Conservation (phyloP, 2,329 filamentous ascomycete genomes). For the Apiospora phragmitis region DNA sequence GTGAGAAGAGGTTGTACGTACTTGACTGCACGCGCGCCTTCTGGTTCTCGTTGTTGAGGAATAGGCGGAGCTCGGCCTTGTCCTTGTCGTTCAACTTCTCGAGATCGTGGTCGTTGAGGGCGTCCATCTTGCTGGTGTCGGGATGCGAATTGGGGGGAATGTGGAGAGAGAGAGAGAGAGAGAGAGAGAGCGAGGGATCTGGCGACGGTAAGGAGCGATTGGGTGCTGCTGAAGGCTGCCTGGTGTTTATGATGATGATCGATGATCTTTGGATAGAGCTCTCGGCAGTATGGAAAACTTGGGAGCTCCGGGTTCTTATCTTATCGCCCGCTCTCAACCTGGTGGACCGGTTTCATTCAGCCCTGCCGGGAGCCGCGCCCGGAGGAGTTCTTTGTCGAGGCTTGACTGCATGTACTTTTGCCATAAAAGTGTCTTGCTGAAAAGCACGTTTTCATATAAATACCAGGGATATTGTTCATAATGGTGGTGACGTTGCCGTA, state of each 20-base stretch:
- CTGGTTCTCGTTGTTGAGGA: conserved; percentile 81
- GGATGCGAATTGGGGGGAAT: neutral
- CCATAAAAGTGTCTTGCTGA: neutral
- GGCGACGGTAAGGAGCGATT: neutral
- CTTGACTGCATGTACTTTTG: neutral
- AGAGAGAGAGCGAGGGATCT: neutral
- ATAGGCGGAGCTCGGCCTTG: conserved; percentile 84
- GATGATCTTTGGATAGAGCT: neutral
- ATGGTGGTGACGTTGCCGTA: neutral
- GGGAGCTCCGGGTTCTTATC: conserved; percentile 12
- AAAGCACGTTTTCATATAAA: neutral
- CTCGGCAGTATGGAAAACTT: neutral
- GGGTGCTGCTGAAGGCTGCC: neutral
- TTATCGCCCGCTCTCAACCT: neutral
- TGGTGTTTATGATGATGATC: neutral
- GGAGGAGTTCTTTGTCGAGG: neutral
- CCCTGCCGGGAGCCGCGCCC: neutral
- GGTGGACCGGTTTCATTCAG: neutral
- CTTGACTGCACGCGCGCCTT: conserved; percentile 68
- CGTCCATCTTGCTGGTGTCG: conserved; percentile 27
- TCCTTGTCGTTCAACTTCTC: conserved; percentile 77
- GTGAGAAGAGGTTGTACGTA: conserved; percentile 41
- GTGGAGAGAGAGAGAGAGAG: neutral
- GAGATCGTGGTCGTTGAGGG: conserved; percentile 61
- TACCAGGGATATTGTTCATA: neutral